phyloP scores from a whole-genome alignment of 2,329 filamentous ascomycete species.

The Aspergillus latus region DNA sequence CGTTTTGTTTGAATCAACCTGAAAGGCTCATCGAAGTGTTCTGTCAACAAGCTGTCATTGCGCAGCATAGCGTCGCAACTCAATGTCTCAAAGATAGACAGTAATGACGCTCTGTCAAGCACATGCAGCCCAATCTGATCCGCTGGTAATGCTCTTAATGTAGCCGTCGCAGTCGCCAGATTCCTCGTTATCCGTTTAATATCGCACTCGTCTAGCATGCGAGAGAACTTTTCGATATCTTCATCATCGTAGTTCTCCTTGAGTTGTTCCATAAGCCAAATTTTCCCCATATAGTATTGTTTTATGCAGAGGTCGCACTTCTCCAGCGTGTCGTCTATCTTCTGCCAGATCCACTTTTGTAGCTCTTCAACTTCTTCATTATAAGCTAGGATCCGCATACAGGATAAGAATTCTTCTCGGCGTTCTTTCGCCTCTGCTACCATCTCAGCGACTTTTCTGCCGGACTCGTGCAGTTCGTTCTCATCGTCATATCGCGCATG shows the following conservation, averaged over 20 bases:
- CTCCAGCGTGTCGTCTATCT: slow-evolving; percentile 60
- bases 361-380: slow-evolving; percentile 61
- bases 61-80: slow-evolving; percentile 77
- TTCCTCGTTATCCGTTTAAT: slow-evolving; percentile 62
- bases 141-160: slow-evolving; percentile 53
- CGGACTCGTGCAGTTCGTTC: slow-evolving; percentile 50
- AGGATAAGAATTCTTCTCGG: slow-evolving; percentile 64
- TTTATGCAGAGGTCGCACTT: slow-evolving; percentile 69
- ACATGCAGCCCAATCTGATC: slow-evolving; percentile 52
- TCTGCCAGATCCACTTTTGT: slow-evolving; percentile 58
- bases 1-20: slow-evolving; percentile 74
- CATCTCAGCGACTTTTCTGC: slow-evolving; percentile 37
- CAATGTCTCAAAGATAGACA: slow-evolving; percentile 83
- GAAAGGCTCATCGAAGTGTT: slow-evolving; percentile 80
- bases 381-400: slow-evolving; percentile 68
- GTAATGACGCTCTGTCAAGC: slow-evolving; percentile 62
- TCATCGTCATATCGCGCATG: slow-evolving; percentile 62
- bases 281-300: slow-evolving; percentile 71
- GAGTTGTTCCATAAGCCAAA: slow-evolving; percentile 61
- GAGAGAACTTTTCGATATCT: slow-evolving; percentile 52
- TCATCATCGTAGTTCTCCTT: slow-evolving; percentile 55
- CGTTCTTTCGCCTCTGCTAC: slow-evolving; percentile 58
- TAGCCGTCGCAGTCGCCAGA: slow-evolving; percentile 56
- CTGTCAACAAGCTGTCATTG: slow-evolving; percentile 52
- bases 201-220: slow-evolving; percentile 61